These are phyloP conservation scores for Wickerhamomyces sp. DNA, from an alignment of 1,139 yeast genomes.

Conservation along the genomic window DNA sequence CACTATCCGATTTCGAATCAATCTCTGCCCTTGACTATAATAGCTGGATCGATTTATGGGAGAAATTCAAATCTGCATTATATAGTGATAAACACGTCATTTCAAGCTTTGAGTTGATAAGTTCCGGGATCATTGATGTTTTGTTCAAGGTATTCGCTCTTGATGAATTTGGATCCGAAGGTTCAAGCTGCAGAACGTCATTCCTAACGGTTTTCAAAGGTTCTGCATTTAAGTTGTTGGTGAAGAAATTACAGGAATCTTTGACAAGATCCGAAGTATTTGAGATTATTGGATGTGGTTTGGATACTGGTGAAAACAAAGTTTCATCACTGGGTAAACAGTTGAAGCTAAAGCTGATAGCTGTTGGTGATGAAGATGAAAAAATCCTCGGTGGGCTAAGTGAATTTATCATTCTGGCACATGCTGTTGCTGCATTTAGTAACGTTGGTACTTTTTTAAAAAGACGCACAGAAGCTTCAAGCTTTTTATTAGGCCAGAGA, in stretches of 20 bases:
- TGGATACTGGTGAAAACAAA: constrained; percentile 29
- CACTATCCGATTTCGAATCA: constrained; percentile 13
- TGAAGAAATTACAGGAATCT: constrained; percentile 65
- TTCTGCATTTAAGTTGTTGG: constrained; percentile 36
- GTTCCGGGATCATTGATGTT: constrained; percentile 58
- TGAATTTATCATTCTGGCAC: constrained; percentile 61
- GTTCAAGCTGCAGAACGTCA: constrained; percentile 34
- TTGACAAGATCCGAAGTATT: constrained; percentile 73
- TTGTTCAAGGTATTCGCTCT: constrained; percentile 40
- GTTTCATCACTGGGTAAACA: constrained; percentile 72
- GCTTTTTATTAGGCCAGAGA: constrained; percentile 9
- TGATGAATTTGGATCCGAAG: constrained; percentile 19
- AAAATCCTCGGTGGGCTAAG: constrained; percentile 24
- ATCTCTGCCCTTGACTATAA: constrained; percentile 22
- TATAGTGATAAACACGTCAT: constrained; percentile 32
- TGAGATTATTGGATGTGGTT: constrained; percentile 60
- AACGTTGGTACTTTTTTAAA: constrained; percentile 63
- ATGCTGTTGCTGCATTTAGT: constrained; percentile 82
- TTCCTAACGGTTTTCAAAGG: constrained; percentile 45
- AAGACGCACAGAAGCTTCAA: constrained; percentile 27
- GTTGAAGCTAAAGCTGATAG: constrained; percentile 49
- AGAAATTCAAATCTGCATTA: constrained; percentile 31
- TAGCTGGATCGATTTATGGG: constrained; percentile 48
- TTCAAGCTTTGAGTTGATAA: constrained; percentile 72
- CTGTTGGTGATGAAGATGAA: constrained; percentile 27